Conservation (phyloP, 1,139 yeast genomes). For the Lodderomyces parapsilosis region DNA sequence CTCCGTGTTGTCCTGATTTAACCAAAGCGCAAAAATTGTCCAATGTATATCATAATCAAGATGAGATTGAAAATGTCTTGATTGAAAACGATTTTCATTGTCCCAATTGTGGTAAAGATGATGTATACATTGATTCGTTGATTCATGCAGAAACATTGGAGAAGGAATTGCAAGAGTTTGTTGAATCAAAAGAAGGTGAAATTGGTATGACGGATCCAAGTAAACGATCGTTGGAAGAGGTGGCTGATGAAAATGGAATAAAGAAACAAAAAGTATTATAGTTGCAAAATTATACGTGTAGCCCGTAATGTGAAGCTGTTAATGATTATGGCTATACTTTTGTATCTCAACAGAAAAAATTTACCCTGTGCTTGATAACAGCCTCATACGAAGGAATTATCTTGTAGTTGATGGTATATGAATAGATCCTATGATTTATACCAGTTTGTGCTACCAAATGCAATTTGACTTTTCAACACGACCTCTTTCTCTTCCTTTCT, state of each 20-base stretch:
- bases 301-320: too few relatives aligned
- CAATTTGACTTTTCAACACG: neutral
- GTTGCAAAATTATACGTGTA: too few relatives aligned
- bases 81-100: constrained; percentile 87
- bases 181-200: constrained; percentile 43
- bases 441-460: too few relatives aligned
- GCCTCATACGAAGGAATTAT: too few relatives aligned
- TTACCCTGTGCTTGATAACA: too few relatives aligned
- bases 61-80: constrained; percentile 62
- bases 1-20: constrained; percentile 73
- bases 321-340: too few relatives aligned
- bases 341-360: too few relatives aligned
- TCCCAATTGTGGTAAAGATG: constrained; percentile 79
- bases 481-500: neutral
- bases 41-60: constrained; percentile 40
- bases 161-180: constrained; percentile 50
- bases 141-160: constrained; percentile 60
- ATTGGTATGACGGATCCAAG: constrained; percentile 40
- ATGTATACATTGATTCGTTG: constrained; percentile 72
- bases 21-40: constrained; percentile 54
- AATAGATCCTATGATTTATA: too few relatives aligned
- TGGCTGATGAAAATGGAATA: constrained; percentile 20
- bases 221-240: constrained; percentile 23
- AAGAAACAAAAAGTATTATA: constrained; percentile 37
- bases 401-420: too few relatives aligned